phyloP scores from a whole-genome alignment of 768 basidiomycete species.

The Termitomyces sp. region DNA sequence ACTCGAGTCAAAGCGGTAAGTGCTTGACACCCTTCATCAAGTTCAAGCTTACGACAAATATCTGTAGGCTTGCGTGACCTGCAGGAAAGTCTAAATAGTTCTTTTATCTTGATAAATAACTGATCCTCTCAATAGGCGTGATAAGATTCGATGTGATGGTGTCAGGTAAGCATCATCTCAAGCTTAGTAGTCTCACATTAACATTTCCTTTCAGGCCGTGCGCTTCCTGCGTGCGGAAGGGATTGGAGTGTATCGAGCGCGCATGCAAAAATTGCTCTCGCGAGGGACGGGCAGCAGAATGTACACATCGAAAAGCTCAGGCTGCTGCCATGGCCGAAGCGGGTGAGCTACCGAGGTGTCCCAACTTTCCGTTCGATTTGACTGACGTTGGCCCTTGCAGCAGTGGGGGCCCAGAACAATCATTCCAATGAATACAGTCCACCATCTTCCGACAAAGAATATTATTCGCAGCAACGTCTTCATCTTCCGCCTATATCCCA shows the following conservation, averaged over 20 bases:
- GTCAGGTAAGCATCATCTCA: slow-evolving; percentile 31
- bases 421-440: slow-evolving; percentile 2
- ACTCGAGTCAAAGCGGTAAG: slow-evolving; percentile 57
- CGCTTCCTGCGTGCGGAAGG: slow-evolving; percentile 41
- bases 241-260: slow-evolving; percentile 46
- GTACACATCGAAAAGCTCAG: slow-evolving; percentile 32
- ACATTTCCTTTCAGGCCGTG: slow-evolving; percentile 35
- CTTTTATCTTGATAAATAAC: slow-evolving; percentile 8
- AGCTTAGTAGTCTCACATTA: background rate
- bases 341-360: slow-evolving; percentile 9
- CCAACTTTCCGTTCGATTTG: background rate
- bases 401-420: slow-evolving; percentile 1
- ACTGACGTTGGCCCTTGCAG: background rate
- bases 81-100: slow-evolving; percentile 38
- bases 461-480: slow-evolving; percentile 16
- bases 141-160: slow-evolving; percentile 60
- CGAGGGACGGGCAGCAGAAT: slow-evolving; percentile 39
- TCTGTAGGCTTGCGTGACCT: slow-evolving; percentile 50
- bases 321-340: slow-evolving; percentile 17
- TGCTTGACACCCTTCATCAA: slow-evolving; percentile 5
- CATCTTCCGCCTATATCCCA: slow-evolving; percentile 20
- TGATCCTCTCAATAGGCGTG: slow-evolving; percentile 32
- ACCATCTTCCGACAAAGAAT: slow-evolving; percentile 6
- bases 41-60: slow-evolving; percentile 3
- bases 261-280: slow-evolving; percentile 38